phyloP scores from a whole-genome alignment of 2,329 filamentous ascomycete genomes.

The Alternaria burnsii region DNA sequence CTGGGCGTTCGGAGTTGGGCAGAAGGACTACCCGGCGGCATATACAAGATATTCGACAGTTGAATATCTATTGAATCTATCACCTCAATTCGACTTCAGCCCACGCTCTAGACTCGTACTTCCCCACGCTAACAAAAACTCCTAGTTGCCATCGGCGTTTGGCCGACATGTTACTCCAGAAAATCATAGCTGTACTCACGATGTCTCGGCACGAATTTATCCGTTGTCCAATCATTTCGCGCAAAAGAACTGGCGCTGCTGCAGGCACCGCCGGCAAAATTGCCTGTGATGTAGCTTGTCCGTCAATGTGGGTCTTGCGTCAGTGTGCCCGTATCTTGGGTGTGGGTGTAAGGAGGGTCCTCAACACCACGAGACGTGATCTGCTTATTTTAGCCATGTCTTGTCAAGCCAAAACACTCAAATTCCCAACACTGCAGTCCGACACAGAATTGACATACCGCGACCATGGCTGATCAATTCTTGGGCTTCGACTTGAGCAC shows the following conservation, averaged over 20 bases:
- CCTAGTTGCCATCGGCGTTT: slow-evolving; percentile 10
- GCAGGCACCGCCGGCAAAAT: slow-evolving; percentile 47
- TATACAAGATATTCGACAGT: slow-evolving; percentile 13
- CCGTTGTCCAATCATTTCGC: slow-evolving; percentile 32
- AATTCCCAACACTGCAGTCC: not conserved
- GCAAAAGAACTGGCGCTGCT: slow-evolving; percentile 15
- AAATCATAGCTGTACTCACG: slow-evolving; percentile 6
- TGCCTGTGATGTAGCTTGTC: slow-evolving; percentile 26
- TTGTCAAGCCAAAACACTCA: slow-evolving; percentile 5
- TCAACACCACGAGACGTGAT: slow-evolving; percentile 28
- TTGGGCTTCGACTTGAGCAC: slow-evolving; percentile 96
- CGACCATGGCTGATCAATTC: slow-evolving; percentile 66
- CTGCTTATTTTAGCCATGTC: slow-evolving; percentile 23
- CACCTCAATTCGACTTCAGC: not conserved
- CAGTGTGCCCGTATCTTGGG: slow-evolving; percentile 23
- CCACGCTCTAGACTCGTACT: slow-evolving; percentile 7
- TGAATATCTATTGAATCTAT: slow-evolving; percentile 9
- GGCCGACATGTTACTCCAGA: slow-evolving; percentile 9
- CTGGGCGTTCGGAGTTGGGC: slow-evolving; percentile 36
- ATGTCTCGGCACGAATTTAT: slow-evolving; percentile 27
- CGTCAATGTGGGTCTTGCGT: slow-evolving; percentile 29
- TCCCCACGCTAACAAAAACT: slow-evolving; percentile 2
- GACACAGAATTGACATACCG: slow-evolving; percentile 5
- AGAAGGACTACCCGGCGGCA: slow-evolving; percentile 28
- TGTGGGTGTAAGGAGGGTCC: slow-evolving; percentile 22